Conservation (phyloP, 345 rosid species). For the Citrus mangshanensis region DNA sequence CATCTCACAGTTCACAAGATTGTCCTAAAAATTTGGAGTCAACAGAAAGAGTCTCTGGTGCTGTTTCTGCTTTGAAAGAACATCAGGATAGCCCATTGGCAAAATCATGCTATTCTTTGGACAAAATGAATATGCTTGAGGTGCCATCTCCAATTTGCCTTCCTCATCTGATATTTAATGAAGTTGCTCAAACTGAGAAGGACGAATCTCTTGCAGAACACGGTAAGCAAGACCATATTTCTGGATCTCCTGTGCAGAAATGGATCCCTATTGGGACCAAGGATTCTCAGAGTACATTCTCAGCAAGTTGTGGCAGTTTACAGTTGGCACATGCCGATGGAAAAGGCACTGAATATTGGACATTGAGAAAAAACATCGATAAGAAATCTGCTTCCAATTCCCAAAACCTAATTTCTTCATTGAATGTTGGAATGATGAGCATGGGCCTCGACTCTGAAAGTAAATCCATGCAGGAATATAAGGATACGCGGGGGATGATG, state of each 20-base stretch:
- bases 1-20: slow-evolving; percentile 21
- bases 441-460: slow-evolving; percentile 10
- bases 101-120: slow-evolving; percentile 18
- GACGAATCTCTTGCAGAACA: slow-evolving; percentile 22
- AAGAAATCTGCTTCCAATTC: slow-evolving; percentile 18
- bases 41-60: not conserved
- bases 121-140: slow-evolving; percentile 12
- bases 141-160: slow-evolving; percentile 19
- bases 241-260: slow-evolving; percentile 38
- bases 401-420: slow-evolving; percentile 17
- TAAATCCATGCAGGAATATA: slow-evolving; percentile 9
- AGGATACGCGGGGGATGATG: slow-evolving; percentile 1
- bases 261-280: slow-evolving; percentile 48
- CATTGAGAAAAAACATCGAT: slow-evolving; percentile 15
- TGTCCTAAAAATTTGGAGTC: slow-evolving; percentile 11
- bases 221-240: slow-evolving; percentile 32
- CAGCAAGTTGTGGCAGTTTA: slow-evolving; percentile 8
- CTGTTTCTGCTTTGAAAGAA: slow-evolving; percentile 15
- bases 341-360: slow-evolving; percentile 21
- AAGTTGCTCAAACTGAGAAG: slow-evolving; percentile 25
- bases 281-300: slow-evolving; percentile 17
- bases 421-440: slow-evolving; percentile 9
- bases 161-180: slow-evolving; percentile 36
- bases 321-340: slow-evolving; percentile 15
- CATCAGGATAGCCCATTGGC: slow-evolving; percentile 8